These are phyloP conservation scores for Phenoliferia sp. DNA, from an alignment of 1,284 basidiomycete genomes.

Conservation along the genomic window DNA sequence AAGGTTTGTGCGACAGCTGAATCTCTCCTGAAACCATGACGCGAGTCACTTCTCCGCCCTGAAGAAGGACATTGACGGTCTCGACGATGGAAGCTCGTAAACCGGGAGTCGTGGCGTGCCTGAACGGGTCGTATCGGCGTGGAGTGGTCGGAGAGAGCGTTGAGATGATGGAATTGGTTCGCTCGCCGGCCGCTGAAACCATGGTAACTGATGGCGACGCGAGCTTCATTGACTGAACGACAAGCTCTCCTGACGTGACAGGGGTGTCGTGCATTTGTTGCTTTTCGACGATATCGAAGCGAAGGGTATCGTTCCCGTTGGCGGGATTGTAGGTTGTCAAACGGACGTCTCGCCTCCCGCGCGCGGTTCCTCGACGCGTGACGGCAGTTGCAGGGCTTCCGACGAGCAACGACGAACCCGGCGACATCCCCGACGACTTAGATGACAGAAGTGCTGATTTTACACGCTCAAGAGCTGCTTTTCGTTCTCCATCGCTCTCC, in stretches of 20 bases:
- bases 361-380: conserved; percentile 6
- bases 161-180: conserved; percentile 28
- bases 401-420: not conserved
- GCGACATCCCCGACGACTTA: not conserved
- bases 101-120: conserved; percentile 31
- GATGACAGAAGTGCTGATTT: conserved; percentile 39
- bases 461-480: conserved; percentile 49
- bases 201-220: not conserved
- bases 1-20: conserved; percentile 34
- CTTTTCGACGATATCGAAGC: conserved; percentile 18
- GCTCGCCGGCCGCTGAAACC: not conserved
- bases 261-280: conserved; percentile 8
- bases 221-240: not conserved
- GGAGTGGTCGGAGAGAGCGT: conserved; percentile 10
- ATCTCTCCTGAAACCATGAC: conserved; percentile 52
- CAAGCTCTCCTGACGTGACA: not conserved
- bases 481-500: conserved; percentile 47
- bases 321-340: conserved; percentile 12
- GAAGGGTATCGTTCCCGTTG: conserved; percentile 22
- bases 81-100: conserved; percentile 48
- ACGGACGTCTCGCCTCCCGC: conserved; percentile 9
- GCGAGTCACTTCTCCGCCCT: conserved; percentile 42
- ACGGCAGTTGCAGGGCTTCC: conserved; percentile 7
- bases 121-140: conserved; percentile 26
- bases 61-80: conserved; percentile 49